Conservation (phyloP, 345 rosid genomes). For the Euclidium syriacum region DNA sequence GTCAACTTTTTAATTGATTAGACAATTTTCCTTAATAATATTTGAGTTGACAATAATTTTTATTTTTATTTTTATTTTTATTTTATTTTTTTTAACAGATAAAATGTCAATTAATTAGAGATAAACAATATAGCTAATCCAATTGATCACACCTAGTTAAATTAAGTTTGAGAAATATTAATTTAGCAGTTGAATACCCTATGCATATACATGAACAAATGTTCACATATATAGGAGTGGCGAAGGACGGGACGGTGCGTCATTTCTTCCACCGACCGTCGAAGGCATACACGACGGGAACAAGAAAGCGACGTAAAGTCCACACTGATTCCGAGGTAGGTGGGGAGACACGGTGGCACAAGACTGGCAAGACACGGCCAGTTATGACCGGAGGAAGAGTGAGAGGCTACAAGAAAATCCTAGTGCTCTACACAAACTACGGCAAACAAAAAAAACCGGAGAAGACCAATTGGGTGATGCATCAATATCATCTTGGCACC, state of each 20-base stretch:
- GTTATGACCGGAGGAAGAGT: constrained; percentile 51
- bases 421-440: constrained; percentile 93
- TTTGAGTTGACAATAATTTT: not conserved
- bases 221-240: constrained; percentile 43
- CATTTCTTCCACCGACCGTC: constrained; percentile 99
- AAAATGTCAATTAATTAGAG: not conserved
- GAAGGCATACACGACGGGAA: constrained; percentile 95
- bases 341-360: constrained; percentile 96
- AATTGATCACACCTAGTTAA: not conserved
- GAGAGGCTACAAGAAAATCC: constrained; percentile 86
- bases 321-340: constrained; percentile 61
- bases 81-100: not conserved
- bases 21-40: not conserved
- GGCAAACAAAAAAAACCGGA: constrained; percentile 93
- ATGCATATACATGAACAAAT: not conserved
- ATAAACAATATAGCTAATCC: too few relatives aligned
- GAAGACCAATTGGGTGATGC: constrained; percentile 99
- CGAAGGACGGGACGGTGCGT: constrained; percentile 83
- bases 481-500: constrained; percentile 89
- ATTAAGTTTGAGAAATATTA: not conserved
- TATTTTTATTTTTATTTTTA: too few relatives aligned
- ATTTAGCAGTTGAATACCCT: not conserved
- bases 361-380: constrained; percentile 94
- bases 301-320: constrained; percentile 87
- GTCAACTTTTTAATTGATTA: not conserved